phyloP scores from a whole-genome alignment of 306 rosid genomes.

The Cucurbita ficifolia region DNA sequence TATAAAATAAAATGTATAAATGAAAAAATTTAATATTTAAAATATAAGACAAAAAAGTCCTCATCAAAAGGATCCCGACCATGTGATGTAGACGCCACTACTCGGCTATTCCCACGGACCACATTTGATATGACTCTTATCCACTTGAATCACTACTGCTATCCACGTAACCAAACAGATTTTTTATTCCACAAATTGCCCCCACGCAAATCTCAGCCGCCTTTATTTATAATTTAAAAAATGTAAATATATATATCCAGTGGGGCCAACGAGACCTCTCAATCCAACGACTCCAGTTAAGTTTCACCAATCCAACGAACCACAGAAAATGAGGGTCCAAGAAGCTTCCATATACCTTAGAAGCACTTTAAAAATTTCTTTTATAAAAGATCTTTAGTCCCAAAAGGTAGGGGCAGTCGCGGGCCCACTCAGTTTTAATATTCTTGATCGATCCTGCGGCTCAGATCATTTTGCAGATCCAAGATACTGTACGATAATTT shows the following conservation, averaged over 20 bases:
- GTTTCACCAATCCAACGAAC: not conserved
- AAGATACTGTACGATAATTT: not conserved
- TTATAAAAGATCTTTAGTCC: not conserved
- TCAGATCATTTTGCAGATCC: not conserved
- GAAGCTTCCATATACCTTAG: not conserved
- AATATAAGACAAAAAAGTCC: not conserved
- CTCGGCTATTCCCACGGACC: not conserved
- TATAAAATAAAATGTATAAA: too few species aligned
- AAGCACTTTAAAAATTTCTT: not conserved
- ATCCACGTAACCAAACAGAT: conserved; percentile 2
- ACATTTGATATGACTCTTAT: not conserved
- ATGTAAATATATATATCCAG: not conserved
- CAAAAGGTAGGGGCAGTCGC: not conserved
- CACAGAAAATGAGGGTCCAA: not conserved
- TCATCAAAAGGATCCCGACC: not conserved
- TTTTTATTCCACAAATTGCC: not conserved
- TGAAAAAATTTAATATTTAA: not conserved
- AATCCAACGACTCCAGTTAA: not conserved
- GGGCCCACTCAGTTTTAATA: not conserved
- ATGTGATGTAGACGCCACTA: not conserved
- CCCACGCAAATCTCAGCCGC: not conserved
- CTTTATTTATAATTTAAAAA: not conserved
- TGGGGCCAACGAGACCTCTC: not conserved
- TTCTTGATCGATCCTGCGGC: not conserved
- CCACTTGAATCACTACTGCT: not conserved